Evolutionary conservation across 768 basidiomycete species (phyloP), one percentile per base, ranked within the genome.

Genomic region (Trametes cinnabarina): DNA sequence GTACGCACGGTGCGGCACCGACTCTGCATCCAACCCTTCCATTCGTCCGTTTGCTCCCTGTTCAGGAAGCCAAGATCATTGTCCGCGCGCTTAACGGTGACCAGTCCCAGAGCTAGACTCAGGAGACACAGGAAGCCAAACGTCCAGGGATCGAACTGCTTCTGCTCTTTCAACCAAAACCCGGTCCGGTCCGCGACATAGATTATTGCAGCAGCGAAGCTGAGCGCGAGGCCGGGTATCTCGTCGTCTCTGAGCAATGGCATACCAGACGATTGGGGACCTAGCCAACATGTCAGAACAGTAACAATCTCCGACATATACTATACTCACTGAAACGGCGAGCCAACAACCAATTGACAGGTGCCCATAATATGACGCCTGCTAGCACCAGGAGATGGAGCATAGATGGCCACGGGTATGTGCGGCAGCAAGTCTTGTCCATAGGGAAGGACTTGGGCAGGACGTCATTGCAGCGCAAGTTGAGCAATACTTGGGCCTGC

Each of bases 21-120:
- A 92, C 92, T 79, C 77, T 97, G 94, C 94, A 97, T 97, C 94
- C 94, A 97, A 3, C 94, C 94, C 72, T 96, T 96, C 94, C 94
- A 97, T 73, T 97, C 94, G 63, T 97, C 92, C 1, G 93, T 96
- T 71, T 96, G 92, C 48, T 94, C 91, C 56, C 94, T 81, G 66
- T 93, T 95, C 65, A 97, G 75, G 72, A 94, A 92, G 0, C 94
- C 94, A 50, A 89, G 73, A 67, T 97, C 92, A 66, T 88, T 92
- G 63, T 92, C 91, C 17, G 79, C 80, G 19, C 81, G 81, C 68
- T 84, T 86, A 62, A 91, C 72, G 1, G 86, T 90, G 10, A 70
- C 72, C 44, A 92, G 65, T 4, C 93, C 94, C 19, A 78, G 71
- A 9, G 64, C 73, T 25, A 94, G 72, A 25, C 78, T 73, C 22